Evolutionary conservation across 495 filamentous ascomycete species (phyloP).

Genomic region (Tuber brumale): DNA sequence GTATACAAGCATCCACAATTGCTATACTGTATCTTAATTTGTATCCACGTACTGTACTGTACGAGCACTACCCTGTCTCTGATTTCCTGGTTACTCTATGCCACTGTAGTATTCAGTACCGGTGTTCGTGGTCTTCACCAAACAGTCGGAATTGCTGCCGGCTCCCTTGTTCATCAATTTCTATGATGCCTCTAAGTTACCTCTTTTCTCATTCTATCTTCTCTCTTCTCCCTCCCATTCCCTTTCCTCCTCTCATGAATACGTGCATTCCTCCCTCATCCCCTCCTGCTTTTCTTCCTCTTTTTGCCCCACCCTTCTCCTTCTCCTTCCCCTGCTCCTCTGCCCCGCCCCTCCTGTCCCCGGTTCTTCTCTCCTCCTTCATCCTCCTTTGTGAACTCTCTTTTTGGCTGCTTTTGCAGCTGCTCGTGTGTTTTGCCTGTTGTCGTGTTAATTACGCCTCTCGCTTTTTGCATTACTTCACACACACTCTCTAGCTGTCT

Average conservation of each 20-base stretch:
- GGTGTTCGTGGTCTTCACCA: background rate
- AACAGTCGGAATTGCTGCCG: background rate
- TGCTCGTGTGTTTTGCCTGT: conserved; percentile 17
- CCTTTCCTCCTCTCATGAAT: conserved; percentile 17
- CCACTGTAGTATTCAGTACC: background rate
- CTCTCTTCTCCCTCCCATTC: conserved; percentile 15
- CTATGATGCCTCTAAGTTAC: background rate
- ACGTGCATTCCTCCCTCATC: conserved; percentile 18
- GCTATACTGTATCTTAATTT: background rate
- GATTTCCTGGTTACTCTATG: background rate
- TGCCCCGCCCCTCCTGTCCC: background rate
- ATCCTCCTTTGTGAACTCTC: conserved; percentile 13
- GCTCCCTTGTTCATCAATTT: conserved; percentile 8
- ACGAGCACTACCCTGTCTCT: background rate
- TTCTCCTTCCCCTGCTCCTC: background rate
- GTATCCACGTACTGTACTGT: background rate
- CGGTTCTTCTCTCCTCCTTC: background rate
- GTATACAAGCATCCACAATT: background rate
- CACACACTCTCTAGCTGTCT: conserved; percentile 28
- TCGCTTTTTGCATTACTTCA: conserved; percentile 30
- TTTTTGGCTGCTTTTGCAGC: conserved; percentile 11
- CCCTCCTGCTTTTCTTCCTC: conserved; percentile 7
- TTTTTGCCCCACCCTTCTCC: conserved; percentile 8
- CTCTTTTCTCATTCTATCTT: conserved; percentile 9
- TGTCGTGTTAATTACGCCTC: conserved; percentile 36